Evolutionary conservation across 495 filamentous ascomycete species (phyloP), one percentile per base, ranked within the genome.

Genomic region (Pseudomonodictys pantanalensis): DNA sequence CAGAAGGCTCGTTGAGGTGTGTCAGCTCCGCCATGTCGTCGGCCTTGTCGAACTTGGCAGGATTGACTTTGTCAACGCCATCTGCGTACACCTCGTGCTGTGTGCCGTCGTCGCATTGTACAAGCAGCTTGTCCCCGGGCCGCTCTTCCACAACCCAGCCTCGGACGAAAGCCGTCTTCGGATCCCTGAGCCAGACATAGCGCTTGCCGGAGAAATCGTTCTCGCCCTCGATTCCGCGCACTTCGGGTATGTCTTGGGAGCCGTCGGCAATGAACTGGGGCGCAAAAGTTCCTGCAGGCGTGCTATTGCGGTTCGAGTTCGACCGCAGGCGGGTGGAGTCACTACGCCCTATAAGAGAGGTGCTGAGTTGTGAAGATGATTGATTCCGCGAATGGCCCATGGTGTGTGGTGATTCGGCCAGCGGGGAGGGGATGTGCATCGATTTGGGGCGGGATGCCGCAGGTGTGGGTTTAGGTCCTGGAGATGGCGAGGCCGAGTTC

Each of bases 11-110:
- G 70, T 99, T 99, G 41, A 99, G 75, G 69, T 97, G 93, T 12
- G 95, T 99, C 65, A 99, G 78, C 73, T 97, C 93, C 1, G 95
- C 93, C 95, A 99, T 99, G 70, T 99, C 95, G 75, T 96, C 88
- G 6, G 93, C 92, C 73, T 93, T 97, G 79, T 99, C 95, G 70
- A 99, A 99, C 69, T 99, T 99, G 52, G 90, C 95, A 23, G 95
- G 95, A 73, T 99, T 99, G 75, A 97, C 95, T 73, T 96, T 97
- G 78, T 99, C 95, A 46, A 96, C 91, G 56, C 82, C 86, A 61
- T 96, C 90, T 20, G 81, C 73, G 62, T 92, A 84, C 29, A 93
- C 86, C 69, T 90, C 87, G 43, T 90, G 88, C 83, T 96, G 91
- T 87, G 86, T 89, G 51, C 91, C 95, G 79, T 97, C 90, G 38